Evolutionary conservation across 208 protist species (phyloP).

Genomic region (Naegleria fowleri): DNA sequence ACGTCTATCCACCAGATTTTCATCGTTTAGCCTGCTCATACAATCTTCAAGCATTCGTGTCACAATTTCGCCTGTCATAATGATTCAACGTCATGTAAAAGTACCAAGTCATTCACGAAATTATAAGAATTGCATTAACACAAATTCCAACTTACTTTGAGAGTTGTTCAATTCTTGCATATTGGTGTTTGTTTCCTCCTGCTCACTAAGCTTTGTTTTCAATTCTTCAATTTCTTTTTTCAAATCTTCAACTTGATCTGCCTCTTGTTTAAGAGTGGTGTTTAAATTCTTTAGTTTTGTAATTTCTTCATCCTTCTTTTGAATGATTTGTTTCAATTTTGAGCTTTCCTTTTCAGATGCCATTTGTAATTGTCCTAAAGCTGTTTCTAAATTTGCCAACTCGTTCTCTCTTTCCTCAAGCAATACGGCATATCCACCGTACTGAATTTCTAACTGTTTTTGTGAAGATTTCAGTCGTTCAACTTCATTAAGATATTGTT

Average conservation of each 20-base stretch:
- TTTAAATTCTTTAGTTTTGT: neutral
- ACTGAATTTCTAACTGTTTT: neutral
- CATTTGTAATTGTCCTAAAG: neutral
- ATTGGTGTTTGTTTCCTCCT: too few relatives aligned
- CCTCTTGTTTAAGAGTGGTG: neutral
- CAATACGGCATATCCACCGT: neutral
- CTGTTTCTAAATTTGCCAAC: neutral
- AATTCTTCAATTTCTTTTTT: neutral
- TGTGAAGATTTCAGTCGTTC: neutral
- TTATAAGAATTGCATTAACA: neutral
- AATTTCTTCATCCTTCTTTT: neutral
- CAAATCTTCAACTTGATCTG: neutral
- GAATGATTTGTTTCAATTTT: neutral
- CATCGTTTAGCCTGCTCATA: neutral
- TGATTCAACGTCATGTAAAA: too few relatives aligned
- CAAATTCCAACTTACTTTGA: neutral
- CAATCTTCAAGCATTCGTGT: neutral
- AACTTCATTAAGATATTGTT: neutral
- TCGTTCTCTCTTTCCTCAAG: neutral
- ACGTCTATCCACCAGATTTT: neutral
- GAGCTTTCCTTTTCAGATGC: neutral
- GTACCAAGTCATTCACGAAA: too few relatives aligned
- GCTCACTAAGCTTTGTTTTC: neutral
- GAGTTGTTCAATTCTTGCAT: neutral
- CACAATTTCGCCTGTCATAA: neutral